phyloP scores from a whole-genome alignment of 139 green algal genomes.

The Chlamydomonas sp. region DNA sequence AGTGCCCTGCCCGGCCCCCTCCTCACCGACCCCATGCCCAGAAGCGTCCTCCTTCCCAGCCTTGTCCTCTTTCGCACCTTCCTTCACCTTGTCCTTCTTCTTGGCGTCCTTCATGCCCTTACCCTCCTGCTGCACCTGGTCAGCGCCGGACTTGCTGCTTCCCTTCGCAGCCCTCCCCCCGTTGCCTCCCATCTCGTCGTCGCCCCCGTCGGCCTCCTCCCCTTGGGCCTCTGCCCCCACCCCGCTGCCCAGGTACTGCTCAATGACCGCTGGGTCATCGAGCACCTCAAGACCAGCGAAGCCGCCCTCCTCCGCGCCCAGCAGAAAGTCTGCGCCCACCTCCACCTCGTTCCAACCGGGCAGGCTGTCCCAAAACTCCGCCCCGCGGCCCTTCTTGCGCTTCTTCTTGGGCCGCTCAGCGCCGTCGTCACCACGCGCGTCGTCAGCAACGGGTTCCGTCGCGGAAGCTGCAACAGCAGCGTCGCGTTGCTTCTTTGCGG shows the following conservation, averaged over 20 bases:
- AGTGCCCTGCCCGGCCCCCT: background rate
- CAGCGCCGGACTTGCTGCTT: background rate
- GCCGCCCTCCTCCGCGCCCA: constrained; percentile 80
- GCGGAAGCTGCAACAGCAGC: too few relatives aligned
- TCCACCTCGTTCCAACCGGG: constrained; percentile 71
- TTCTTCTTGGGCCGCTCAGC: background rate
- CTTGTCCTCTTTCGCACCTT: background rate
- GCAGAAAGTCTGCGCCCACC: constrained; percentile 68
- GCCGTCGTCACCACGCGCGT: too few relatives aligned
- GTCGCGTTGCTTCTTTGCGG: too few relatives aligned
- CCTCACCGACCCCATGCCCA: background rate
- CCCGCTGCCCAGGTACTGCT: constrained; percentile 15
- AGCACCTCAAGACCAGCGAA: constrained; percentile 84
- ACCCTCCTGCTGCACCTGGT: background rate
- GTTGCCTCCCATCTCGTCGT: background rate
- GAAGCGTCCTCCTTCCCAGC: background rate
- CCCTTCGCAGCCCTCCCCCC: background rate
- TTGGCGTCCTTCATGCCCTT: too few relatives aligned
- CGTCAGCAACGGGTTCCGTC: too few relatives aligned
- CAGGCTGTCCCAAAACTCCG: constrained; percentile 28
- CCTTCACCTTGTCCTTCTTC: constrained; percentile 8
- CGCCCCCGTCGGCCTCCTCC: background rate
- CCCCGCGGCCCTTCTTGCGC: background rate
- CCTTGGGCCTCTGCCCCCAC: background rate
- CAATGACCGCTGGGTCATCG: constrained; percentile 47